Conservation (phyloP, 2,329 filamentous ascomycete genomes). For the Verticillium longisporum region DNA sequence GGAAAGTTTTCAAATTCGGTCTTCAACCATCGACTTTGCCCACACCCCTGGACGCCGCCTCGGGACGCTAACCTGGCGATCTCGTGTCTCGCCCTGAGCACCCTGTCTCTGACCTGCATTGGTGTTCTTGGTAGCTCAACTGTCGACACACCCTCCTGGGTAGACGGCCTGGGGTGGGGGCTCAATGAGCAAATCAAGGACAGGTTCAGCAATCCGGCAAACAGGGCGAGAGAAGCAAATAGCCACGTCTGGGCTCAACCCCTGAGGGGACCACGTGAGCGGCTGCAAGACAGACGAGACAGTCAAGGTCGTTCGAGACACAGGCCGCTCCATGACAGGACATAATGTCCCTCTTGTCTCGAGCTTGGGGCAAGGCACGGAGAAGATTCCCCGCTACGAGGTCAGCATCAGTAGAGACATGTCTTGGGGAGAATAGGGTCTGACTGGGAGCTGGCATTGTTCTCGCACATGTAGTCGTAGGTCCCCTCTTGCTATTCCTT, state of each 20-base stretch:
- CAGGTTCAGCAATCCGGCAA: neutral
- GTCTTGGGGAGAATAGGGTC: neutral
- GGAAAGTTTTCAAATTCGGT: neutral
- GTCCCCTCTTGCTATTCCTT: neutral
- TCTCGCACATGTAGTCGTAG: neutral
- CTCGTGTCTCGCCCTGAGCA: neutral
- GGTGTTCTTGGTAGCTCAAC: neutral
- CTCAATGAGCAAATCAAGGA: neutral
- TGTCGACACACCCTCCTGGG: neutral
- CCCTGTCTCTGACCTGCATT: neutral
- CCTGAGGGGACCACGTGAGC: neutral
- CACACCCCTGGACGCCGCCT: neutral
- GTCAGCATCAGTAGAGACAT: neutral
- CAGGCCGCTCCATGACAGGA: neutral
- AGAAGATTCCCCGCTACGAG: neutral
- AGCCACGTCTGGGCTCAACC: too few species aligned
- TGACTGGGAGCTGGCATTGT: neutral
- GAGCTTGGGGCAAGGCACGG: neutral
- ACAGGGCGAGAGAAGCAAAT: neutral
- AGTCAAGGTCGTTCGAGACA: neutral
- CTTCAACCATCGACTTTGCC: neutral
- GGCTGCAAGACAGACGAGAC: neutral
- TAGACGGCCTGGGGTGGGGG: neutral
- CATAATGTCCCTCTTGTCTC: neutral
- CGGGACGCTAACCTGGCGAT: neutral